Base-by-base conservation (phyloP, 2,329 filamentous ascomycete genomes). In the Penicillium fuscoglaucum region DNA sequence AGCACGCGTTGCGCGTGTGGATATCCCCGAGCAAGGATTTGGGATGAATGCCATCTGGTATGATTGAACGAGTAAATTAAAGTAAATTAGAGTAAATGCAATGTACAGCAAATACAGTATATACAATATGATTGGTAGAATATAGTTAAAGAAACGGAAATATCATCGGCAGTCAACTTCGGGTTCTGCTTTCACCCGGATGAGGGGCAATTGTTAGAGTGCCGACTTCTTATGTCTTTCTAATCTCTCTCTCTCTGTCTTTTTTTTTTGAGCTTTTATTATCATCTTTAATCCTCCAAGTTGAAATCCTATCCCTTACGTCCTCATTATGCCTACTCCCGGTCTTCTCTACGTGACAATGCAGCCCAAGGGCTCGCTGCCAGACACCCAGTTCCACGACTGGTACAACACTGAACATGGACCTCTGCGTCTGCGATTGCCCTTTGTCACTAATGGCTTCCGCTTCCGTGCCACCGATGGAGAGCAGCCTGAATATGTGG, bases 31-130 rank as follows among this genome's bases (percentile, higher is more conserved):
- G 78, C 90, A 90, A n/a, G 91, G 91, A 1, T 96, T 96, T 73
- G 91, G 91, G 1, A 96, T 96, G 91, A 96, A 96, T 77, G 91
- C 91, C n/a, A 92, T 96, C 62, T 96, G 91, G 91, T 95, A 95
- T 74, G 89, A 96, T 76, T 91, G 71, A 63, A 65, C 26, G 51
- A 43, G 21, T 35, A 59, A 52, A 52, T 29, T 43, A 52, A 40
- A 54, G 29, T 21, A 51, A 35, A 31, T 40, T 43, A 52, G 45
- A 54, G 29, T 28, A 47, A 35, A 31, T 40, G 17, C 13, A 33
- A 33, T 33, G 31, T 33, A 33, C 6, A 13, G 37, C 24, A 26
- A 33, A 43, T 19, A 43, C 26, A 29, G 17, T 15, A 28, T 46
- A 24, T 55, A 51, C 19, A 37, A 35, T 8, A 35, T 35, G 15